Evolutionary conservation across 148 eudicot genomes (phyloP).

Genomic region (Linanthus parryae): DNA sequence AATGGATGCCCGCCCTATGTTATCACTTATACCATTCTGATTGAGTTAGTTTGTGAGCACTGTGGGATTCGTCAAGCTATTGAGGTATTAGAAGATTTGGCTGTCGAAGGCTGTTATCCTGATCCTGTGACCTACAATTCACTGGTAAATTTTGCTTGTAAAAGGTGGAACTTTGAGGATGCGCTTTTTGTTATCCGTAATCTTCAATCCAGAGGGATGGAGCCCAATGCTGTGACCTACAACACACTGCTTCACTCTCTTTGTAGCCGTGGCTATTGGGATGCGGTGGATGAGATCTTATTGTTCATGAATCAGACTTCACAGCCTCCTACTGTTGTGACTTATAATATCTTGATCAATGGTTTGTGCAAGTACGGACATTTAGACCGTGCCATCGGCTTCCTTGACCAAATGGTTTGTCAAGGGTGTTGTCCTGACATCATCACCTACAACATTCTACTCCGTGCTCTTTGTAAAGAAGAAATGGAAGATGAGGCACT

Average conservation of each 20-base stretch:
- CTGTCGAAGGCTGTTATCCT: slow-evolving; percentile 76
- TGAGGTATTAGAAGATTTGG: slow-evolving; percentile 65
- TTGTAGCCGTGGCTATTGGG: slow-evolving; percentile 48
- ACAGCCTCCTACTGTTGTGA: slow-evolving; percentile 44
- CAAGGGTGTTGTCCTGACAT: slow-evolving; percentile 47
- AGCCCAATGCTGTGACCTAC: slow-evolving; percentile 61
- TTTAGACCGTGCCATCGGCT: slow-evolving; percentile 67
- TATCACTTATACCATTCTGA: slow-evolving; percentile 48
- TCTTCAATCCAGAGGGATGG: slow-evolving; percentile 52
- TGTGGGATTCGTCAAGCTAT: slow-evolving; percentile 54
- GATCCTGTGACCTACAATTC: slow-evolving; percentile 68
- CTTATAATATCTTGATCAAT: slow-evolving; percentile 77
- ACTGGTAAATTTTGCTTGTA: slow-evolving; percentile 47
- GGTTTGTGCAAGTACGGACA: slow-evolving; percentile 75
- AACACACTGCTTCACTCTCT: slow-evolving; percentile 73
- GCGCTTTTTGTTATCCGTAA: slow-evolving; percentile 35
- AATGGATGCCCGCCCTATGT: slow-evolving; percentile 79
- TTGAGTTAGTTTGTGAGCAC: slow-evolving; percentile 48
- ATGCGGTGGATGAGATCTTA: slow-evolving; percentile 59
- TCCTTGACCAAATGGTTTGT: slow-evolving; percentile 58
- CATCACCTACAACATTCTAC: slow-evolving; percentile 68
- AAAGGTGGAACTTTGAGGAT: slow-evolving; percentile 41
- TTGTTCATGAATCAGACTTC: slow-evolving; percentile 54
- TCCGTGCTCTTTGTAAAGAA: slow-evolving; percentile 67
- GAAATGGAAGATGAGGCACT: slow-evolving; percentile 62